Evolutionary conservation across 2,329 filamentous ascomycete genomes (phyloP).

Genomic region (Alternaria triticina): DNA sequence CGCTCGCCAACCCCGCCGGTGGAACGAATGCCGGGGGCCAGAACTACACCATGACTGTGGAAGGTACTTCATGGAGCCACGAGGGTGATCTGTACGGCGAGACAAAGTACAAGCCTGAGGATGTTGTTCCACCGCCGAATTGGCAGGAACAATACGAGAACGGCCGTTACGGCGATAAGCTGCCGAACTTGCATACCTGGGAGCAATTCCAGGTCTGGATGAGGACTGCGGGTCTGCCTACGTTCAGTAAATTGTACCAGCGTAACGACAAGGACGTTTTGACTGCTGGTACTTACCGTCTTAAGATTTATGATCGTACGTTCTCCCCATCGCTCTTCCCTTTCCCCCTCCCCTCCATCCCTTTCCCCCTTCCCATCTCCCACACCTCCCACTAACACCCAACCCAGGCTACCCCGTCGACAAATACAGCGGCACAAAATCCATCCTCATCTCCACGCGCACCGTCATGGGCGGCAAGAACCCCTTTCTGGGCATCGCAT

Average conservation of each 20-base stretch:
- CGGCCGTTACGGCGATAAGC: slow-evolving; percentile 68
- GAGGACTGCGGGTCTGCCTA: slow-evolving; percentile 91
- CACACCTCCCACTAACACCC: slow-evolving; percentile 26
- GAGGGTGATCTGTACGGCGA: slow-evolving; percentile 80
- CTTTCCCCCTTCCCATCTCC: background rate
- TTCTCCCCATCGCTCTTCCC: background rate
- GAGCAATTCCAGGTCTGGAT: slow-evolving; percentile 98
- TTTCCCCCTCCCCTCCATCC: too few relatives aligned
- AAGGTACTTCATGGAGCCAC: slow-evolving; percentile 83
- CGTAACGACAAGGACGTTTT: slow-evolving; percentile 77
- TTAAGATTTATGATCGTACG: slow-evolving; percentile 82
- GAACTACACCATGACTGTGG: slow-evolving; percentile 75
- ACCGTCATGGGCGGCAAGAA: slow-evolving; percentile 96
- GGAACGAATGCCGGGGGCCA: slow-evolving; percentile 43
- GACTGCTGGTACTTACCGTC: slow-evolving; percentile 72
- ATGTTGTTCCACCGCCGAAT: slow-evolving; percentile 84
- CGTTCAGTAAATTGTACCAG: slow-evolving; percentile 91
- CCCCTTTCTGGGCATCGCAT: slow-evolving; percentile 94
- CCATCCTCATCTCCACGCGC: slow-evolving; percentile 84
- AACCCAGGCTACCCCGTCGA: slow-evolving; percentile 80
- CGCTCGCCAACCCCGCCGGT: slow-evolving; percentile 61
- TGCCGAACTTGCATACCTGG: slow-evolving; percentile 75
- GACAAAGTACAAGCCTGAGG: slow-evolving; percentile 67
- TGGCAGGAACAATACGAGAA: slow-evolving; percentile 76
- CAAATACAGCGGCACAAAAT: slow-evolving; percentile 85